A percentile compares a stretch with the other conserved stretches of the same genome.
These are phyloP conservation scores for Fragilaria crotonensis DNA, from an alignment of 108 stramenopile genomes.

Conservation along the genomic window DNA sequence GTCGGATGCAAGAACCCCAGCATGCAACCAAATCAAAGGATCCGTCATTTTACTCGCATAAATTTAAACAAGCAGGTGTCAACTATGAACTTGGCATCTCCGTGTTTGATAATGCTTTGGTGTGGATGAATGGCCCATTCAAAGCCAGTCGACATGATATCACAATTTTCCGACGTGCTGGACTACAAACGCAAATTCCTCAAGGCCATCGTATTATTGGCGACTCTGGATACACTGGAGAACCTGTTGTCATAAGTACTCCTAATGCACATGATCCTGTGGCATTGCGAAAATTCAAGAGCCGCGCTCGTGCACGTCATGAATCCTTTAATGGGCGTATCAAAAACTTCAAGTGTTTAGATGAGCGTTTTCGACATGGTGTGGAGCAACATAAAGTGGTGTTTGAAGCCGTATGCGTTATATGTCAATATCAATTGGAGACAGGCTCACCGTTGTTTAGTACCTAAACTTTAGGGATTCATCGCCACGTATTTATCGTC, in stretches of 20 bases:
- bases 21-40: no score
- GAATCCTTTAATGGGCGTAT: conserved; percentile 15
- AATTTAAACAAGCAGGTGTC: no score
- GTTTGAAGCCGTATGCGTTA: neutral
- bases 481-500: no score
- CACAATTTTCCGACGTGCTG: conserved; percentile 19
- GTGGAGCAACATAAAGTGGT: neutral
- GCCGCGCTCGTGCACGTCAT: conserved; percentile 7
- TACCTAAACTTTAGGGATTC: neutral
- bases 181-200: conserved; percentile 6
- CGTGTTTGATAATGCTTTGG: no score
- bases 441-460: neutral
- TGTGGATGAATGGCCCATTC: conserved; percentile 42
- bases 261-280: neutral
- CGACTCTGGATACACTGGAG: conserved; percentile 13
- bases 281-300: conserved; percentile 9
- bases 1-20: no score
- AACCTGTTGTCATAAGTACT: neutral
- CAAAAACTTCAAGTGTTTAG: conserved; percentile 8
- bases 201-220: conserved; percentile 6
- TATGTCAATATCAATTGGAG: conserved; percentile 2
- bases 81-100: no score
- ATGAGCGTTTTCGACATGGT: neutral
- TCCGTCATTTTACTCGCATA: no score
- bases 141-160: conserved; percentile 25